Conservation (phyloP, 805 yeast species). For the Candida khao-thaluensis region DNA sequence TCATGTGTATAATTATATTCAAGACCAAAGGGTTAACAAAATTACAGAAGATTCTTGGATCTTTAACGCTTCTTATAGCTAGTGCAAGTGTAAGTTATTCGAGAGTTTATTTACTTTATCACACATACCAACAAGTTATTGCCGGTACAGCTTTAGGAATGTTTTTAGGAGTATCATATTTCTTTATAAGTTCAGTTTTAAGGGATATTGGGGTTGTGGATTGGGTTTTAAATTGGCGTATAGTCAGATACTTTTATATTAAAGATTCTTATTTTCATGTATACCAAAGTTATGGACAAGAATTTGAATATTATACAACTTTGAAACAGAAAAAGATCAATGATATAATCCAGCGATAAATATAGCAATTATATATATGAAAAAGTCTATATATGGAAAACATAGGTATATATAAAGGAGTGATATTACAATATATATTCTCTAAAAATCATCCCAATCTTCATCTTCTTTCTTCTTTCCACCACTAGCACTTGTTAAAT, state of each 20-base stretch:
- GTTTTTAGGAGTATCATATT: constrained; percentile 58
- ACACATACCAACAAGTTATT: constrained; percentile 66
- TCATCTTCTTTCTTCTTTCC: constrained; percentile 47
- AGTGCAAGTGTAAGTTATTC: constrained; percentile 57
- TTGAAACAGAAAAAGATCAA: constrained; percentile 4
- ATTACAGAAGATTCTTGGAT: constrained; percentile 27
- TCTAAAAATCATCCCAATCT: constrained; percentile 66
- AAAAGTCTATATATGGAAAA: too few relatives aligned
- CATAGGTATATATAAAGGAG: too few relatives aligned
- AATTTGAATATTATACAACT: constrained; percentile 29
- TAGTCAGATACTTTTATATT: constrained; percentile 50
- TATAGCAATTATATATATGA: too few relatives aligned
- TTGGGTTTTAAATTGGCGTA: constrained; percentile 59
- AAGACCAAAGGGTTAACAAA: constrained; percentile 36
- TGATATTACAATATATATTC: not conserved
- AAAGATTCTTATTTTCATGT: constrained; percentile 60
- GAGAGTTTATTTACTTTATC: constrained; percentile 77
- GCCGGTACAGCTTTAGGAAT: constrained; percentile 71
- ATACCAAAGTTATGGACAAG: constrained; percentile 48
- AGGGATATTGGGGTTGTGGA: constrained; percentile 69
- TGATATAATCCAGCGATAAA: not conserved
- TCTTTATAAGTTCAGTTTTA: constrained; percentile 47
- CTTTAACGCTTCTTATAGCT: constrained; percentile 24
- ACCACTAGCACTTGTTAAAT: constrained; percentile 50
- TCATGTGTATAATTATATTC: constrained; percentile 44